Evolutionary conservation across 2,329 filamentous ascomycete genomes (phyloP).

Genomic region (Penicillium sp.): DNA sequence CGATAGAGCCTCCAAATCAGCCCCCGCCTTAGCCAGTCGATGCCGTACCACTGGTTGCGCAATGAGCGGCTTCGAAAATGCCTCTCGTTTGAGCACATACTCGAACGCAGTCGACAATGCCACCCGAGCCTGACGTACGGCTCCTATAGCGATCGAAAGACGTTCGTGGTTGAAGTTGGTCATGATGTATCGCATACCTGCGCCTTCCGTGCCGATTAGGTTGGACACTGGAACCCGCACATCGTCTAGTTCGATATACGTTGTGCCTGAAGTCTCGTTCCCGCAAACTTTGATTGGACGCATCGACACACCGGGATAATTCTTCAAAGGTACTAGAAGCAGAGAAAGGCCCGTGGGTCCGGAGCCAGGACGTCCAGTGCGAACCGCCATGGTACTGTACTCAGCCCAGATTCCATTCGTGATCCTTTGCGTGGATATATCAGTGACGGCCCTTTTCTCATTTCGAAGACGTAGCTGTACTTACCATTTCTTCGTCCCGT

Average conservation of each 20-base stretch:
- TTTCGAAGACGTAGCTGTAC: not conserved
- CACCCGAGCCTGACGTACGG: slow-evolving; percentile 60
- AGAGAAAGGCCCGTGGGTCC: slow-evolving; percentile 62
- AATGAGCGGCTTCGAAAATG: slow-evolving; percentile 65
- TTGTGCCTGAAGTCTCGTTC: slow-evolving; percentile 60
- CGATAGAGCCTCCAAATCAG: slow-evolving; percentile 64
- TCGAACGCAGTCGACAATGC: slow-evolving; percentile 58
- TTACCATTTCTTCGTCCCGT: slow-evolving; percentile 73
- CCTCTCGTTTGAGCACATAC: slow-evolving; percentile 63
- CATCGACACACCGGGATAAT: slow-evolving; percentile 63
- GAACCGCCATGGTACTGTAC: slow-evolving; percentile 66
- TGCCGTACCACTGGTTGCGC: slow-evolving; percentile 72
- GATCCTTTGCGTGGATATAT: slow-evolving; percentile 45
- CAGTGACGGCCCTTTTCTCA: not conserved
- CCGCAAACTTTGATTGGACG: slow-evolving; percentile 64
- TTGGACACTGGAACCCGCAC: slow-evolving; percentile 68
- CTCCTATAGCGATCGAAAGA: slow-evolving; percentile 61
- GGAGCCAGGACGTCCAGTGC: slow-evolving; percentile 58
- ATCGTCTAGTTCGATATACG: slow-evolving; percentile 72
- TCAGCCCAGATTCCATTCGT: slow-evolving; percentile 70
- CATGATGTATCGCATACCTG: slow-evolving; percentile 72
- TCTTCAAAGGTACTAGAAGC: slow-evolving; percentile 66
- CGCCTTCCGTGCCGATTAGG: slow-evolving; percentile 64
- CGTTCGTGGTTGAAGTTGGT: slow-evolving; percentile 79
- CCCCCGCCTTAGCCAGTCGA: slow-evolving; percentile 66